phyloP scores from a whole-genome alignment of 345 rosid species.

The Rhodomyrtus tomentosa region DNA sequence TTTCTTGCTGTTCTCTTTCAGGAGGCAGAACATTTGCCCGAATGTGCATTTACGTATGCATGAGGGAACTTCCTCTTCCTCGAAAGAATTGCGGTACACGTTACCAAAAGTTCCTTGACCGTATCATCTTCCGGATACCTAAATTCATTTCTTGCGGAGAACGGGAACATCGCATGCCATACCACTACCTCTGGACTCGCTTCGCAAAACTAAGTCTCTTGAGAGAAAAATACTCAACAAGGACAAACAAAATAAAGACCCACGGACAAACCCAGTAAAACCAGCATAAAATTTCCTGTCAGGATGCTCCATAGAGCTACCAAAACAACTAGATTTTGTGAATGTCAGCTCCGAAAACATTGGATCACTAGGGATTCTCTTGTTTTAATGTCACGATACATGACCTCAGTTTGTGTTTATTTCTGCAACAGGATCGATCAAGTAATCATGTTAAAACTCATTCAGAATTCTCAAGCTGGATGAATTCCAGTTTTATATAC shows the following conservation, averaged over 20 bases:
- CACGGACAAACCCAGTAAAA: not conserved
- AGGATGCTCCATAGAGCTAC: not conserved
- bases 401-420: not conserved
- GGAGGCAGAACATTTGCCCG: not conserved
- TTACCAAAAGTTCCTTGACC: not conserved
- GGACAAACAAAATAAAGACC: not conserved
- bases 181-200: not conserved
- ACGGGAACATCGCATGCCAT: not conserved
- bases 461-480: not conserved
- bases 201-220: not conserved
- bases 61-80: not conserved
- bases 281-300: not conserved
- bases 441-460: not conserved
- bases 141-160: not conserved
- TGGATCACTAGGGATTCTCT: not conserved
- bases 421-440: not conserved
- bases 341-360: not conserved
- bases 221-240: not conserved
- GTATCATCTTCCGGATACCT: not conserved
- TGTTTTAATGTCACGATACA: not conserved
- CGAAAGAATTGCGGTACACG: not conserved
- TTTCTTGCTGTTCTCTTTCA: not conserved
- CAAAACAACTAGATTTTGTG: not conserved
- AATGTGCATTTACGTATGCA: not conserved
- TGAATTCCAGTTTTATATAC: not conserved